Base-by-base conservation (phyloP, 805 yeast genomes). In the Kazachstania martiniae region DNA sequence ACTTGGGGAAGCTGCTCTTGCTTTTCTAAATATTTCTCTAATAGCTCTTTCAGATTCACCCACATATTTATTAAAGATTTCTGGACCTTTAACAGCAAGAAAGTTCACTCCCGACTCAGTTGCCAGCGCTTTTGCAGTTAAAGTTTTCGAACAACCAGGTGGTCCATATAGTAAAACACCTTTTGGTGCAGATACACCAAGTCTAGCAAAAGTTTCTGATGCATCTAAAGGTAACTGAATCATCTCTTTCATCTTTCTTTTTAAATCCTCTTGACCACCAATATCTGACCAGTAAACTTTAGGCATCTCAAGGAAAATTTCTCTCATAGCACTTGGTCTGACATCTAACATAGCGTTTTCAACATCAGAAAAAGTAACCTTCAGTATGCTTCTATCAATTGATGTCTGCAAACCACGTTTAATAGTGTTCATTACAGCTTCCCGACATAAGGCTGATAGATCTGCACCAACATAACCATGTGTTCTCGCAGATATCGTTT, bases 381-480 rank as follows among this genome's bases (percentile, higher is more conserved):
- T 67, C 40, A 79, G 59, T 1, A 64, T 53, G 1, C 38, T 38
- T 21, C 52, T 61, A 3, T 51, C 51, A 4, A 42, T 39, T 3
- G 12, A 25, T 9, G 40, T 28, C n/a, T 47, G 48, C 5, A 78
- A 43, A 0, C 77, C 78, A 32, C 82, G 60, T 32, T 76, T 72
- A 12, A 91, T 81, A 2, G 94, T 77, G 39, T 70, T 72, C 80
- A 87, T 73, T 0, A 85, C 95, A 5, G 93, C 72, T 49, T 91
- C 98, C 31, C 96, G 65, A 39, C 87, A 75, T 15, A 91, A 62
- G 0, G 96, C 94, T 3, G 81, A 74, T 29, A 91, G 58, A 59
- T 91, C 99, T 0, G 97, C 95, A 29, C 99, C 99, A 2, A 91
- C 98, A 50, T 84, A 91, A 5, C 98, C 98, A 57, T 91, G 98